phyloP scores from a whole-genome alignment of 306 rosid species.

The Vigna nakashimae region DNA sequence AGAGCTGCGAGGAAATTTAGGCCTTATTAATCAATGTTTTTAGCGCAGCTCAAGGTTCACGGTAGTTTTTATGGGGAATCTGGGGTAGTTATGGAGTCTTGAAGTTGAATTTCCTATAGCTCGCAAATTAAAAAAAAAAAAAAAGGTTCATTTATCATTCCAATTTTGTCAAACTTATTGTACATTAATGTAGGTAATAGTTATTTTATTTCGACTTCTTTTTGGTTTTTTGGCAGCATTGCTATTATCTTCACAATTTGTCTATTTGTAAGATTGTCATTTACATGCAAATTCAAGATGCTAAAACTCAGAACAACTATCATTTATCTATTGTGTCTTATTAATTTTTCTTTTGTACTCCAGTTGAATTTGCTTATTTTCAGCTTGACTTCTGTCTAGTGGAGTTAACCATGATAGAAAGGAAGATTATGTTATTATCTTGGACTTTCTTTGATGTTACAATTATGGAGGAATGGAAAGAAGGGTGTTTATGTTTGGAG shows the following conservation, averaged over 20 bases:
- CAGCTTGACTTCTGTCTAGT: not conserved
- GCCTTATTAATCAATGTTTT: constrained; percentile 63
- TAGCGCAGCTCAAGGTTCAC: not conserved
- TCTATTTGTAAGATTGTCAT: not conserved
- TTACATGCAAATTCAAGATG: not conserved
- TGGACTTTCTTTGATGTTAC: not conserved
- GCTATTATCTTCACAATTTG: not conserved
- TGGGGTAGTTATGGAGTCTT: not conserved
- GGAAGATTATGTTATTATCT: not conserved
- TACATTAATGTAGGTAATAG: constrained; percentile 1
- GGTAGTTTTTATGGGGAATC: not conserved
- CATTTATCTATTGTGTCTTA: not conserved
- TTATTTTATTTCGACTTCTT: not conserved
- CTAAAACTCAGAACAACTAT: not conserved
- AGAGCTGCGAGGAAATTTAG: constrained; percentile 91
- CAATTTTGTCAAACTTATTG: constrained; percentile 6
- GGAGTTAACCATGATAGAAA: not conserved
- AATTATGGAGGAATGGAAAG: too few species aligned
- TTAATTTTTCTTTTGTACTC: not conserved
- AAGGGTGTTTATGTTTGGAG: too few species aligned
- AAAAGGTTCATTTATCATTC: constrained; percentile 8
- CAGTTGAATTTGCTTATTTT: not conserved
- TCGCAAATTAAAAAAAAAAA: not conserved
- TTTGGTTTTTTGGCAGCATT: not conserved
- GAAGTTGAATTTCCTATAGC: constrained; percentile 4